Evolutionary conservation across 192 early-diverging fungal species (phyloP).

Genomic region (Coemansia sp.): DNA sequence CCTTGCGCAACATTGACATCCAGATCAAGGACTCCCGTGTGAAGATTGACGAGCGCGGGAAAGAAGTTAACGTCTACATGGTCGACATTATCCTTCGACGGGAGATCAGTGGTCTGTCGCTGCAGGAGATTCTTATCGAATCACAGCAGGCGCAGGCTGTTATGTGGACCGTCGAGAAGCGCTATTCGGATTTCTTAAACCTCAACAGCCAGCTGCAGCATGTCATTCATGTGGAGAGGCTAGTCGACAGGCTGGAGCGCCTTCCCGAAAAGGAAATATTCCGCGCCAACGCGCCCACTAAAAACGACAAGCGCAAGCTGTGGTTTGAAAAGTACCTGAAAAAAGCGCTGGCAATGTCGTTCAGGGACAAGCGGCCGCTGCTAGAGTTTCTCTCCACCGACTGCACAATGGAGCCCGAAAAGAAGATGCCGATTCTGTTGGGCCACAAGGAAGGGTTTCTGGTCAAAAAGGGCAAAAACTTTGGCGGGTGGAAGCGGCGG

Average conservation of each 20-base stretch:
- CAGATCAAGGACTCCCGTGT: conserved; percentile 56
- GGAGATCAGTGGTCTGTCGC: conserved; percentile 43
- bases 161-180: conserved; percentile 83
- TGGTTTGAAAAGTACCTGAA: conserved; percentile 83
- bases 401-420: conserved; percentile 52
- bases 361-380: conserved; percentile 60
- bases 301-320: conserved; percentile 81
- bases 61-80: conserved; percentile 62
- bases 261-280: conserved; percentile 85
- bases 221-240: conserved; percentile 27
- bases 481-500: conserved; percentile 94
- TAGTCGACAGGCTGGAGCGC: conserved; percentile 60
- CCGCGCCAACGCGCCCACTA: conserved; percentile 72
- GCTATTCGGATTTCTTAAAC: conserved; percentile 78
- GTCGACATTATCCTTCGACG: conserved; percentile 38
- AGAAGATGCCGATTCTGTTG: conserved; percentile 50
- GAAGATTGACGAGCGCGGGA: conserved; percentile 72
- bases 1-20: conserved; percentile 48
- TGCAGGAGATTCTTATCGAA: conserved; percentile 45
- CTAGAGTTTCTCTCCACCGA: conserved; percentile 76
- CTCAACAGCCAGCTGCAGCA: conserved; percentile 73
- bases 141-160: conserved; percentile 50
- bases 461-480: conserved; percentile 91
- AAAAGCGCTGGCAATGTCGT: conserved; percentile 57
- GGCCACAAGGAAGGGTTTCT: conserved; percentile 80